Base-by-base conservation (phyloP, 169 alveolate species). In the Plasmodium knowlesi region DNA sequence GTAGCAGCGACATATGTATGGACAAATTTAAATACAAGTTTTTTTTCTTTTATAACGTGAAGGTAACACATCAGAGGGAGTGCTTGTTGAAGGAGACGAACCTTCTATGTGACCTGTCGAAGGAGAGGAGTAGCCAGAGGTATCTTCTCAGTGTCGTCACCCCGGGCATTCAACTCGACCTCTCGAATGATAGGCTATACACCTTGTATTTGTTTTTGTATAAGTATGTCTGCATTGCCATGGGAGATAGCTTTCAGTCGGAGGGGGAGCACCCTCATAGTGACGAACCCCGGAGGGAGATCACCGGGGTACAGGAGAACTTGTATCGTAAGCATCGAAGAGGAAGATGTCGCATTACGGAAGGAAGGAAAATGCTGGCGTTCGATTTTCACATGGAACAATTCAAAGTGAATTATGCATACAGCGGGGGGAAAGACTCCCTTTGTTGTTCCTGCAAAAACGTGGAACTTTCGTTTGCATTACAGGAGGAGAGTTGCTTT, bases 41-140 rank as follows among this genome's bases (percentile, higher is more conserved):
- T 61, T 89, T 89, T 67, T 89, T 79, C 72, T 79, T 37, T 80
- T 73, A 89, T 32, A 89, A 89, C n/a, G 67, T 89, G 53, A 89
- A 89, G 14, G 46, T 89, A 41, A 32, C 82, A 12, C 94, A 89
- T 43, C 41, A 89, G 50, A 86, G 81, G 19, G 72, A 67, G 14
- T 89, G 94, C 34, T 19, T 89, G 14, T 16, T 89, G 50, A 39
- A 78, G 30, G 80, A 86, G 25, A 46, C 82, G 0, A 50, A n/a
- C 46, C 25, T 50, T 1, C 10, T 30, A 14, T 74, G 84, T 12
- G 37, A 37, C 9, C 30, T 86, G 14, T 86, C 79, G n/a, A 61
- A 76, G 30, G 85, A 76, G 5, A 39, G 61, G 37, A 71, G 5
- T 4, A n/a, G 37, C 16, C 41, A 84, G 19, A 84, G 39, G 1